These are phyloP conservation scores for Golovinomyces cichoracearum DNA, from an alignment of 2,329 filamentous ascomycete species.

Conservation along the genomic window DNA sequence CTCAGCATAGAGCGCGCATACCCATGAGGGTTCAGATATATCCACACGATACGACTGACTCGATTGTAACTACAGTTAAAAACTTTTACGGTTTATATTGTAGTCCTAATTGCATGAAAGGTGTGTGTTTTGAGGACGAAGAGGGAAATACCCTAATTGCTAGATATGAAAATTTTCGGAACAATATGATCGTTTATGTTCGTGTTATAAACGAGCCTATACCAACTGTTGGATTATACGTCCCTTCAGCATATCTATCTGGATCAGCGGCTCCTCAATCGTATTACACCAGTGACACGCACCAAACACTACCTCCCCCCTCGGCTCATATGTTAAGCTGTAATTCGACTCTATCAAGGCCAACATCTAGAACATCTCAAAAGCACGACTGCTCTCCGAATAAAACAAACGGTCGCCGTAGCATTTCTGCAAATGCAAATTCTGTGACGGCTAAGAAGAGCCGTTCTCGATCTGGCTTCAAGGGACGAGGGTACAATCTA, in stretches of 20 bases:
- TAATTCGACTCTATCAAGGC: constrained; percentile 36
- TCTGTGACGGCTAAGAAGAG: constrained; percentile 31
- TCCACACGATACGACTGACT: constrained; percentile 87
- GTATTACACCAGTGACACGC: constrained; percentile 31
- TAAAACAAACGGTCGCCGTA: constrained; percentile 43
- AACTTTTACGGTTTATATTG: constrained; percentile 97
- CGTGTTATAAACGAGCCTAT: constrained; percentile 44
- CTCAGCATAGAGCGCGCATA: constrained; percentile 44
- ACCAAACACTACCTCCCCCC: constrained; percentile 35
- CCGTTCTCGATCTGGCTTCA: constrained; percentile 38
- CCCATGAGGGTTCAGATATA: constrained; percentile 80
- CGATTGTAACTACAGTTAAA: constrained; percentile 93
- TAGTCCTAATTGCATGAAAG: constrained; percentile 38
- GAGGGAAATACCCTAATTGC: constrained; percentile 77
- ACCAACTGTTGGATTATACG: constrained; percentile 21
- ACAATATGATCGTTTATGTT: constrained; percentile 85
- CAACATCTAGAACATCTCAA: constrained; percentile 42
- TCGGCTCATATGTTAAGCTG: constrained; percentile 25
- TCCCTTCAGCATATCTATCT: constrained; percentile 27
- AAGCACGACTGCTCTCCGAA: constrained; percentile 58
- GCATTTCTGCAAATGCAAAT: constrained; percentile 39
- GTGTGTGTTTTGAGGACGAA: constrained; percentile 86
- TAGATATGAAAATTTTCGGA: constrained; percentile 78
- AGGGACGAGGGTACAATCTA: constrained; percentile 36
- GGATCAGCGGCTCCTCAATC: constrained; percentile 25